phyloP scores from a whole-genome alignment of 2,329 filamentous ascomycete genomes.

The Whalleya microplaca region DNA sequence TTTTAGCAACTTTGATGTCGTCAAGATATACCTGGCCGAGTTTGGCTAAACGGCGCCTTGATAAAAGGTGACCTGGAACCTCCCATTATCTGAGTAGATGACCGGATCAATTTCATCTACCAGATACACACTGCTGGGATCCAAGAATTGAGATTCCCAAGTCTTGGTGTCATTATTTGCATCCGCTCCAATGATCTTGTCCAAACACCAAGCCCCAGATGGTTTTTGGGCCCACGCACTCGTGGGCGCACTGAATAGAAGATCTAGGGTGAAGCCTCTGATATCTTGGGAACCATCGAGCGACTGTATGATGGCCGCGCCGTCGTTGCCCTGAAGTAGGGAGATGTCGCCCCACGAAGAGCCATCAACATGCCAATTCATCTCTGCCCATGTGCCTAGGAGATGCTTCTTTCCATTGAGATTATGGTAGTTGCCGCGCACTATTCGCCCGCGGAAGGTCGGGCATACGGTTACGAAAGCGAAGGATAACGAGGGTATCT shows the following conservation, averaged over 20 bases:
- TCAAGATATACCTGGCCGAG: background rate
- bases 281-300: slow-evolving; percentile 18
- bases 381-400: slow-evolving; percentile 27
- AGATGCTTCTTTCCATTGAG: slow-evolving; percentile 22
- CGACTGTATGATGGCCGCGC: slow-evolving; percentile 22
- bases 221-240: slow-evolving; percentile 25
- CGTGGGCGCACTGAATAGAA: slow-evolving; percentile 19
- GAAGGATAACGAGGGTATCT: slow-evolving; percentile 23
- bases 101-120: slow-evolving; percentile 25
- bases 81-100: slow-evolving; percentile 28
- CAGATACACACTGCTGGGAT: slow-evolving; percentile 24
- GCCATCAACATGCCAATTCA: slow-evolving; percentile 23
- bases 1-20: background rate
- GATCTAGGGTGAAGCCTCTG: slow-evolving; percentile 23
- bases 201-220: slow-evolving; percentile 27
- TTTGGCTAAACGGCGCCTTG: slow-evolving; percentile 16
- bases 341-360: slow-evolving; percentile 28
- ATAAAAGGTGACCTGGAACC: slow-evolving; percentile 28
- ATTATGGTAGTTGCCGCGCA: slow-evolving; percentile 19
- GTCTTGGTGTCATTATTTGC: slow-evolving; percentile 20
- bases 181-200: slow-evolving; percentile 26
- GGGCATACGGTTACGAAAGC: slow-evolving; percentile 22
- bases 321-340: slow-evolving; percentile 30
- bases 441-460: slow-evolving; percentile 25
- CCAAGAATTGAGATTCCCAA: slow-evolving; percentile 23